Conservation (phyloP, 257 asterid species). For the Nicotiana tomentosiformis region DNA sequence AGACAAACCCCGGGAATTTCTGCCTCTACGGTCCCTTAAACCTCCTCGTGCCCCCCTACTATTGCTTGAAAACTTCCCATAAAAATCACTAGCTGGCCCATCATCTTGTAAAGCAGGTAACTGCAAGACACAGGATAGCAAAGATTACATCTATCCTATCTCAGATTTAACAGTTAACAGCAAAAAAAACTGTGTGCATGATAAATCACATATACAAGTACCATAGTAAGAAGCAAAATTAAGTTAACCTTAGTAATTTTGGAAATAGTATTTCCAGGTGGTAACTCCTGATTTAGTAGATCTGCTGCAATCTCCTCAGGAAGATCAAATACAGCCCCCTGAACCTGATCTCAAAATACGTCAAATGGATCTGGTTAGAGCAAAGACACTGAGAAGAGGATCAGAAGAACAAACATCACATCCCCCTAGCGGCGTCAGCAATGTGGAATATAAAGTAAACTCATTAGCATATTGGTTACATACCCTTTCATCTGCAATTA, state of each 20-base stretch:
- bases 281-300: constrained; percentile 61
- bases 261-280: constrained; percentile 82
- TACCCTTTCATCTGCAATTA: constrained; percentile 71
- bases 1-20: constrained; percentile 58
- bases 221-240: not conserved
- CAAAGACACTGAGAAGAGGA: not conserved
- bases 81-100: constrained; percentile 73
- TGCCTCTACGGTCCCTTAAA: constrained; percentile 45
- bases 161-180: not conserved
- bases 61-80: constrained; percentile 74
- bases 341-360: constrained; percentile 39
- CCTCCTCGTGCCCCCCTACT: constrained; percentile 52
- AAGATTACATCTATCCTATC: not conserved
- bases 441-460: not conserved
- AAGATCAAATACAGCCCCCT: constrained; percentile 93
- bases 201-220: not conserved
- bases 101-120: constrained; percentile 94
- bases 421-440: not conserved
- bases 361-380: constrained; percentile 9
- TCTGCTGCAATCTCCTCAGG: constrained; percentile 92
- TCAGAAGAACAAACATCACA: not conserved
- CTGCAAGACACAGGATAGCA: constrained; percentile 30
- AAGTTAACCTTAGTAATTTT: constrained; percentile 60
- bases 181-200: not conserved
- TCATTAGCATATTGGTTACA: constrained; percentile 3